A percentile compares a stretch with the other conserved stretches of the same genome.
Evolutionary conservation across 2,329 filamentous ascomycete genomes (phyloP).

Genomic region (Penicillium aurantiogriseum): DNA sequence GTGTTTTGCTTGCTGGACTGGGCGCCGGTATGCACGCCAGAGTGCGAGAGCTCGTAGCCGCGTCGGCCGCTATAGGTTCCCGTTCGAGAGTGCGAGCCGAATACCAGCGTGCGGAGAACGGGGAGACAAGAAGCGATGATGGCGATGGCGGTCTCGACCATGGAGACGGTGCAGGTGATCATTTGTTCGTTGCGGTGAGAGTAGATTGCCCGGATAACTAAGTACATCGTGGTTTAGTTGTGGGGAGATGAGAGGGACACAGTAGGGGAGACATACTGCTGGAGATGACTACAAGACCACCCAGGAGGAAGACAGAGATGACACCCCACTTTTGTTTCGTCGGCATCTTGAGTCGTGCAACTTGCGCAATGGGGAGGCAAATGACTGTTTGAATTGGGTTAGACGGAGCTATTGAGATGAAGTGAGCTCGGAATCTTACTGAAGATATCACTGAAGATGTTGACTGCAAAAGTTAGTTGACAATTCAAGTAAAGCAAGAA

Average conservation of each 20-base stretch:
- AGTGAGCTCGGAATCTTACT: background rate
- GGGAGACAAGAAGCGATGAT: constrained; percentile 22
- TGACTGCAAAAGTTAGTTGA: background rate
- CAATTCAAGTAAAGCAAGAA: background rate
- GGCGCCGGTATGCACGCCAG: constrained; percentile 5
- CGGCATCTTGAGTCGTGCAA: background rate
- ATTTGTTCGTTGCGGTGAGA: constrained; percentile 22
- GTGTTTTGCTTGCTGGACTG: constrained; percentile 5
- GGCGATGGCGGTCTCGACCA: constrained; percentile 24
- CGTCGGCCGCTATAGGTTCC: constrained; percentile 20
- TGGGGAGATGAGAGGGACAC: background rate
- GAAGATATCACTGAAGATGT: background rate
- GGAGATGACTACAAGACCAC: constrained; percentile 2
- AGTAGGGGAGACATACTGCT: constrained; percentile 17
- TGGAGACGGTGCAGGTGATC: constrained; percentile 27
- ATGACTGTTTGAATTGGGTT: background rate
- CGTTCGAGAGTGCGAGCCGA: constrained; percentile 21
- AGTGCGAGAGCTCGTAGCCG: constrained; percentile 21
- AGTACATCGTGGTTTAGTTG: background rate
- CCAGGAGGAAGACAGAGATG: background rate
- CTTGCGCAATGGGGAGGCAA: background rate
- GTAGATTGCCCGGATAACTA: constrained; percentile 26
- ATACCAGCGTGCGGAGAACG: constrained; percentile 26
- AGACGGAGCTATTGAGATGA: background rate
- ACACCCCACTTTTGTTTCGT: background rate